Evolutionary conservation across 2,329 filamentous ascomycete genomes (phyloP).

Genomic region (Zarea fungicola): DNA sequence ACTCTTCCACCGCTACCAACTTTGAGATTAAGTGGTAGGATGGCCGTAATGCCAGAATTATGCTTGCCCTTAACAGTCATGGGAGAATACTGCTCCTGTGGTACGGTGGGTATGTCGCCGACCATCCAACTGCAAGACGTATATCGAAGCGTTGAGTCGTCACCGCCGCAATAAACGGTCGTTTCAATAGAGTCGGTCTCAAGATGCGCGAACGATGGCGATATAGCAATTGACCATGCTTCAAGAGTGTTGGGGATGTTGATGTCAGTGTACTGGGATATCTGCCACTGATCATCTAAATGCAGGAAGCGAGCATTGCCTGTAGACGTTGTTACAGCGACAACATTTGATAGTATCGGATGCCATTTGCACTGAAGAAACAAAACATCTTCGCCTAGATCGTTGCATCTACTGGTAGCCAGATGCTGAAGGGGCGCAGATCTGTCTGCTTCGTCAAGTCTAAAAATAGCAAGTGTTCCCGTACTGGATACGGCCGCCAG

Average conservation of each 20-base stretch:
- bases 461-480: constrained; percentile 62
- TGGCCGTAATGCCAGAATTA: constrained; percentile 80
- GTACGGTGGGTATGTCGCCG: constrained; percentile 11
- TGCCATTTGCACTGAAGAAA: constrained; percentile 73
- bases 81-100: constrained; percentile 21
- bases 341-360: constrained; percentile 45
- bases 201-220: constrained; percentile 24
- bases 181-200: constrained; percentile 23
- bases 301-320: constrained; percentile 56
- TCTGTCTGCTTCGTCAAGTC: constrained; percentile 36
- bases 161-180: constrained; percentile 64
- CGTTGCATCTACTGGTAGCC: constrained; percentile 39
- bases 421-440: constrained; percentile 34
- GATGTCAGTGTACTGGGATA: constrained; percentile 30
- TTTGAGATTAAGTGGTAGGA: constrained; percentile 59
- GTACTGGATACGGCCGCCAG: constrained; percentile 76
- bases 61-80: constrained; percentile 47
- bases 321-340: constrained; percentile 68
- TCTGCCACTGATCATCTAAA: constrained; percentile 37
- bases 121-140: constrained; percentile 27
- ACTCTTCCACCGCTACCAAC: constrained; percentile 44
- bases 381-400: constrained; percentile 53
- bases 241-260: constrained; percentile 54
- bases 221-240: constrained; percentile 68
- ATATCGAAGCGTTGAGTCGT: constrained; percentile 61